These are phyloP conservation scores for Sechiopsis laciniata DNA, from an alignment of 306 rosid species.

Conservation along the genomic window DNA sequence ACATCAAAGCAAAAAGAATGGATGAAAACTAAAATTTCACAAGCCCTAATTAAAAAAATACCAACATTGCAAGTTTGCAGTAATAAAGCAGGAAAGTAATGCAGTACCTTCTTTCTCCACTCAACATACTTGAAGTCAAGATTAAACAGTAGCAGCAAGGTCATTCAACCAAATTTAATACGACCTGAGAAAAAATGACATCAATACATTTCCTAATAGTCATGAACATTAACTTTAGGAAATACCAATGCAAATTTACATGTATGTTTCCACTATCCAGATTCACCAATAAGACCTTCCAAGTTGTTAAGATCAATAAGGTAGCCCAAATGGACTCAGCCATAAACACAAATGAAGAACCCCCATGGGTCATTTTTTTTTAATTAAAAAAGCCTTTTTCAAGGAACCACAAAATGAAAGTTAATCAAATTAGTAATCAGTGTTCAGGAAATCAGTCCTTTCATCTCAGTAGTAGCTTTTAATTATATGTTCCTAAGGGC, in stretches of 20 bases:
- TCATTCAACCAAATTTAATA: conserved; percentile 63
- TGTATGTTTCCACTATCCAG: neutral
- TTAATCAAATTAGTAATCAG: neutral
- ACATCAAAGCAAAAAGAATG: neutral
- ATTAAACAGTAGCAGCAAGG: conserved; percentile 40
- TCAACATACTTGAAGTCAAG: conserved; percentile 70
- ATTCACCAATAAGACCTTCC: neutral
- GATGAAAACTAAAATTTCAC: neutral
- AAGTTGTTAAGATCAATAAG: neutral
- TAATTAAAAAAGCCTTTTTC: neutral
- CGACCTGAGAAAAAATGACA: conserved; percentile 35
- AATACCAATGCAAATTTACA: neutral
- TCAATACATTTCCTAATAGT: conserved; percentile 1
- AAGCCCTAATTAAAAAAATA: neutral
- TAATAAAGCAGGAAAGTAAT: conserved; percentile 16
- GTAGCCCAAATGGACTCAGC: neutral
- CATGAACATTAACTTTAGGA: conserved; percentile 6
- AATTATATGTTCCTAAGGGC: neutral
- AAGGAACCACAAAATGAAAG: neutral
- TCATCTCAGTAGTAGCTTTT: neutral
- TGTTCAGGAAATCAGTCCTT: neutral
- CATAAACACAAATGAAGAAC: conserved; percentile 17
- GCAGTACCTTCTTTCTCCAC: conserved; percentile 80
- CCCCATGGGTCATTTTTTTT: neutral
- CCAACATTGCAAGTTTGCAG: neutral